phyloP scores from a whole-genome alignment of 192 early-diverging fungal species.

The Rhizophagus clarus region DNA sequence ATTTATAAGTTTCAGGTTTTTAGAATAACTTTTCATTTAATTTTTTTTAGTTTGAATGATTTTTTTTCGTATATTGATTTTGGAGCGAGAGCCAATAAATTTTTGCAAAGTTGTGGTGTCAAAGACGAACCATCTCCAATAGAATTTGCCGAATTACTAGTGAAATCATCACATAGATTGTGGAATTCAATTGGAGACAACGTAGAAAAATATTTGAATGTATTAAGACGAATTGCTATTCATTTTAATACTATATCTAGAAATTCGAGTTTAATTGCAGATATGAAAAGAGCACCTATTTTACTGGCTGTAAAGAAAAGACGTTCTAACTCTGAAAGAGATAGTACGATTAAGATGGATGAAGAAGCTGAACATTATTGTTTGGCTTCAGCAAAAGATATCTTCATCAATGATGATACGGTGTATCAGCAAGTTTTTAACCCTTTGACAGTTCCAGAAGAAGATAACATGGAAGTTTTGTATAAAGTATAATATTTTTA shows the following conservation, averaged over 20 bases:
- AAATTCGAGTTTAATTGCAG: slow-evolving; percentile 41
- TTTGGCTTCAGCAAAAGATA: slow-evolving; percentile 57
- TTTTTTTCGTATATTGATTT: slow-evolving; percentile 70
- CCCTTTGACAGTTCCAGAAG: slow-evolving; percentile 48
- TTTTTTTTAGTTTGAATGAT: slow-evolving; percentile 46
- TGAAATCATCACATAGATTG: slow-evolving; percentile 60
- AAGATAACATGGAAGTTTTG: too few species aligned
- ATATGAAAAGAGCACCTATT: slow-evolving; percentile 66
- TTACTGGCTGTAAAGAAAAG: slow-evolving; percentile 50
- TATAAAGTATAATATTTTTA: background rate
- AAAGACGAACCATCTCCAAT: slow-evolving; percentile 74
- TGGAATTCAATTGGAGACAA: slow-evolving; percentile 50
- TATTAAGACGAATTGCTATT: slow-evolving; percentile 74
- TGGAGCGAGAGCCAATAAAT: slow-evolving; percentile 68
- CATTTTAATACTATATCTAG: slow-evolving; percentile 55
- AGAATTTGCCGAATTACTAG: slow-evolving; percentile 70
- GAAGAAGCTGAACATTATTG: slow-evolving; percentile 56
- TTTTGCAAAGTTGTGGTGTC: slow-evolving; percentile 82
- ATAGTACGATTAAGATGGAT: slow-evolving; percentile 36
- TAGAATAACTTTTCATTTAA: slow-evolving; percentile 31
- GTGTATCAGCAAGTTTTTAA: slow-evolving; percentile 72
- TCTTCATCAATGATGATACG: slow-evolving; percentile 81
- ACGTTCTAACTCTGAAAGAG: slow-evolving; percentile 32
- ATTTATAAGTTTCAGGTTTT: slow-evolving; percentile 27
- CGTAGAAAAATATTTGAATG: slow-evolving; percentile 66